A percentile compares a stretch with the other conserved stretches of the same genome.
These are phyloP conservation scores for Chlamydomonas sphaeroides DNA, from an alignment of 139 green algal species.

Conservation along the genomic window DNA sequence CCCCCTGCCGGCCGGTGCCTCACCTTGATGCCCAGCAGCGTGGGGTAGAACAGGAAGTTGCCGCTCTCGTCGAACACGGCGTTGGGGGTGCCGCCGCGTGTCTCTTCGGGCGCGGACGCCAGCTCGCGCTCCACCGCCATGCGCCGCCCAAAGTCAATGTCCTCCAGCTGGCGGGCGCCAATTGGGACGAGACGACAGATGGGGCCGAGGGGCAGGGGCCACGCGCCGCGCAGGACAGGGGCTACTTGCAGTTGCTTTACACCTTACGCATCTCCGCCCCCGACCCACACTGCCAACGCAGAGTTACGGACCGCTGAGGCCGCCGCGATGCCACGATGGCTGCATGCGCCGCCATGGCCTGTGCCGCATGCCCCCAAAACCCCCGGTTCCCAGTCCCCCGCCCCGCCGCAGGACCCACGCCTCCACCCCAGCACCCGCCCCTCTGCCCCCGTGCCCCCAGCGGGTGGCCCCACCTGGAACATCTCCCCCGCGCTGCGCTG, in stretches of 20 bases:
- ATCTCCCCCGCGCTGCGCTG: slow-evolving; percentile 66
- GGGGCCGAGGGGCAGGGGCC: too few species aligned
- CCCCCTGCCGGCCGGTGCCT: neutral
- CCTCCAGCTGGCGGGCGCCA: slow-evolving; percentile 72
- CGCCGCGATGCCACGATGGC: too few species aligned
- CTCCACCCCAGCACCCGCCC: too few species aligned
- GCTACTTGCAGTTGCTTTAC: too few species aligned
- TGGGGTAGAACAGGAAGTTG: slow-evolving; percentile 93
- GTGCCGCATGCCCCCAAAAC: too few species aligned
- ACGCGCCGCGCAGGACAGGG: too few species aligned
- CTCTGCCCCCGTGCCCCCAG: neutral
- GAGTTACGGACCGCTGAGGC: too few species aligned
- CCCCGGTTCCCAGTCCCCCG: neutral
- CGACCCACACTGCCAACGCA: too few species aligned
- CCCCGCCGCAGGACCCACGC: too few species aligned
- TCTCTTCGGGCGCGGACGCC: slow-evolving; percentile 12
- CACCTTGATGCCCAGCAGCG: slow-evolving; percentile 92
- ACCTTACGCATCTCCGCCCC: too few species aligned
- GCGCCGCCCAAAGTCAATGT: slow-evolving; percentile 93
- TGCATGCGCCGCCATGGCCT: too few species aligned
- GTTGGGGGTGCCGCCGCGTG: slow-evolving; percentile 71
- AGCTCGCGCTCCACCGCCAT: slow-evolving; percentile 55
- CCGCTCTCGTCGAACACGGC: slow-evolving; percentile 94
- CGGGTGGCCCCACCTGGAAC: slow-evolving; percentile 11
- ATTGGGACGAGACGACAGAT: too few species aligned